phyloP scores from a whole-genome alignment of 352 stramenopile species.

The Peronospora belbahrii region DNA sequence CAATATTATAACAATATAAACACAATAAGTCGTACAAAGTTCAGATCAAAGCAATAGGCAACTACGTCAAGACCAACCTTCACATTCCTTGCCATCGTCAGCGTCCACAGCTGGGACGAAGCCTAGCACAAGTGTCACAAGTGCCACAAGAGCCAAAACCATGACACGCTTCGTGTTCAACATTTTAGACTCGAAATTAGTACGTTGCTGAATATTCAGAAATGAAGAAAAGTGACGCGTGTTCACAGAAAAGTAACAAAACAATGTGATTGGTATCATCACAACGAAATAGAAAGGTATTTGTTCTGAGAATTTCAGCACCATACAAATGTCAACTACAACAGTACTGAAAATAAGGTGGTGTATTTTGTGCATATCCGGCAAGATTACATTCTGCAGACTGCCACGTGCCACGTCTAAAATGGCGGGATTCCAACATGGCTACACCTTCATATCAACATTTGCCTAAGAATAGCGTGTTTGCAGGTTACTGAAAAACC shows the following conservation, averaged over 20 bases:
- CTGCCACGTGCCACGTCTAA: slow-evolving; percentile 31
- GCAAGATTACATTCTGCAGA: slow-evolving; percentile 24
- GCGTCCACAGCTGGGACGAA: slow-evolving; percentile 26
- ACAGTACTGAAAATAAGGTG: slow-evolving; percentile 1
- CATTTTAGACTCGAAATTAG: slow-evolving; percentile 26
- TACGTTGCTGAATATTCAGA: slow-evolving; percentile 15
- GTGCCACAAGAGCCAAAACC: slow-evolving; percentile 58
- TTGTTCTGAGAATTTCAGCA: not conserved
- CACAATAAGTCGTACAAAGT: not conserved
- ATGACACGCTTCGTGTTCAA: slow-evolving; percentile 47
- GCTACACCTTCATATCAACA: slow-evolving; percentile 6
- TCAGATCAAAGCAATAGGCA: not conserved
- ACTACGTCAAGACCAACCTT: slow-evolving; percentile 54
- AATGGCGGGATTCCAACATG: too few species aligned
- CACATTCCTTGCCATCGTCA: slow-evolving; percentile 81
- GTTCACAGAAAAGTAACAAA: not conserved
- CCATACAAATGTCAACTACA: slow-evolving; percentile 1
- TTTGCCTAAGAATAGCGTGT: slow-evolving; percentile 58
- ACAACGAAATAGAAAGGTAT: slow-evolving; percentile 6
- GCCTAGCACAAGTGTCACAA: slow-evolving; percentile 54
- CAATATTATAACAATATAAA: too few species aligned
- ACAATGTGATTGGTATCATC: not conserved
- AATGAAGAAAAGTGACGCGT: slow-evolving; percentile 22
- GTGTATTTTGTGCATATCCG: slow-evolving; percentile 1
- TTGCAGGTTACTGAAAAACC: slow-evolving; percentile 84